Base-by-base conservation (phyloP, 306 rosid species). In the Quercus parvula region DNA sequence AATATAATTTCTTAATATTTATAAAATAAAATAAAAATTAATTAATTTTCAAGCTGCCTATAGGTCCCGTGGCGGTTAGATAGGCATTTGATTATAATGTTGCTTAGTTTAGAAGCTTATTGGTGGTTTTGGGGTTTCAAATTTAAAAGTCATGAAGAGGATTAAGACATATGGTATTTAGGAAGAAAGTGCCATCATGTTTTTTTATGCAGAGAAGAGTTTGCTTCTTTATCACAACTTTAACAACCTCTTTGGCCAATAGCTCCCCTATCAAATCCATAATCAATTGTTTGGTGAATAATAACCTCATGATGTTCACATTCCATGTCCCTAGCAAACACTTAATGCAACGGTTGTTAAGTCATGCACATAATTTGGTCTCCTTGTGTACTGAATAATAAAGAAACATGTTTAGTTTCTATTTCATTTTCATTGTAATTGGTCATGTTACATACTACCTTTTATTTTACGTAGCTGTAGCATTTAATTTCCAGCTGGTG, bases 161-260 rank as follows among this genome's bases (percentile, higher is more conserved):
- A 89, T 83, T 79, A 85, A 81, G 86, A 87, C 90, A 78, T 41
- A 63, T n/a, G n/a, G 56, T 69, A 86, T 73, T 77, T 76, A 68
- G 75, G 79, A 85, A 76, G 80, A 80, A 33, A 80, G 46, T 81
- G 18, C 64, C 82, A 88, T 88, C 84, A 74, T 80, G 14, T 52
- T 73, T 76, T 79, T 79, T 41, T 64, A 27, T 52, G 68, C 66
- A 31, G 70, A 49, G 83, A 75, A 49, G 83, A 75, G 80, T 81
- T 91, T 94, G 96, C 98, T 94, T 94, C 88, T 84, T 83, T 81
- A 87, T 83, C 89, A 94, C 94, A 89, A 79, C 86, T 86, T 73
- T 88, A 91, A 91, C 98, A 70, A 90, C 93, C 89, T 82, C 81
- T 78, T 82, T 75, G 54, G 78, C 79, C 75, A 73, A 85, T 89